Evolutionary conservation across 495 filamentous ascomycete genomes (phyloP), one percentile per base, ranked within the genome.

Genomic region (Chaetomium fimeti): DNA sequence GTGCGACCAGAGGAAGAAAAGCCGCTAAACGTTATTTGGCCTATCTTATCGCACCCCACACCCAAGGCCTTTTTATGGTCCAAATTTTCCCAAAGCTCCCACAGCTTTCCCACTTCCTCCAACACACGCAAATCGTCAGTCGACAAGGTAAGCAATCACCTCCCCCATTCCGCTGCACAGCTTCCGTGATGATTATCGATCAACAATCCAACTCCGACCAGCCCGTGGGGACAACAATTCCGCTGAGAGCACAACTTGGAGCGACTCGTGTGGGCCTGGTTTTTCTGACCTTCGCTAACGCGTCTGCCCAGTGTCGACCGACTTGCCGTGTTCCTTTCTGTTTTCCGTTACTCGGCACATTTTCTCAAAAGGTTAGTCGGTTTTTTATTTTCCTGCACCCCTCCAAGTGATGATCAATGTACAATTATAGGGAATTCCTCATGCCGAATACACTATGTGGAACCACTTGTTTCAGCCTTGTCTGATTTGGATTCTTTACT

Each of bases 401-500:
- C 70, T 72, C 83, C 78, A 73, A 68, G 80, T 94, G 89, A 94
- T 97, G 91, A 97, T 86, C 77, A 85, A 83, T 80, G 81, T 83
- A 92, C 88, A 86, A 86, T 72, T 71, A 88, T 86, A 91, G 90
- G 92, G 91, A 66, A 96, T 96, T 96, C 92, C 92, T 97, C 92
- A 88, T 89, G 83, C 92, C 84, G 87, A 96, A 95, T 80, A 85
- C 76, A 87, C 74, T 72, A 88, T 95, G 91, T 93, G 82, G 92
- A 95, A 83, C 83, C 83, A 65, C 42, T 83, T 89, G 91, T 96
- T 95, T 97, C 92, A 96, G 92, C 92, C 92, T 96, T 96, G 92
- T 96, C 92, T 97, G 92, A 96, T 66, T 74, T 43, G 65, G 57
- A 59, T 36, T 63, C 65, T 56, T 56, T 73, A 48, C 65, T 57